Evolutionary conservation across 2,329 filamentous ascomycete genomes (phyloP), one percentile per base, ranked within the genome.

Genomic region (Ascochyta clinopodiicola): DNA sequence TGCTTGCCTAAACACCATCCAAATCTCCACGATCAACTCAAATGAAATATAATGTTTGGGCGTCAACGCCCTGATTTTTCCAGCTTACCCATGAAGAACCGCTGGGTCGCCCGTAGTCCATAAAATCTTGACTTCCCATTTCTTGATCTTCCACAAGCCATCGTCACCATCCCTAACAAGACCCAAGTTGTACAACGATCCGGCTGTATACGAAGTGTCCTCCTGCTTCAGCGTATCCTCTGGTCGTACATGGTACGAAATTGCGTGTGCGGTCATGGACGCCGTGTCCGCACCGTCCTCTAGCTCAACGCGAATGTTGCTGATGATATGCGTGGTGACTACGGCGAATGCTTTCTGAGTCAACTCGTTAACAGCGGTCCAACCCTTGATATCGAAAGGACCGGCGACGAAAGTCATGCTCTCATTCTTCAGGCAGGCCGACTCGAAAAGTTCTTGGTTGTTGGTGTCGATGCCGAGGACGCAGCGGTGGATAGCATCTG

Each of bases 141-240:
- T 65, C 53, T 61, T 64, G 21, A 70, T 68, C 60, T 59, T 69
- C 64, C 63, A 69, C 46, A 64, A 35, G 3, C 58, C 59, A 44
- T 64, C 63, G 4, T 25, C 46, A 1, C 40, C 25, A 37, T 59
- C 57, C 56, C 44, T 67, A 10, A 69, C 51, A 46, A 68, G 44
- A 19, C 58, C 58, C n/a, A 70, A 38, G 42, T 40, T 40, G 32
- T 70, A 69, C 57, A 68, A 44, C 24, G 52, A 60, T n/a, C 47
- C 39, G 29, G 58, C 61, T n/a, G 60, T 68, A 32, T 68, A 69
- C 21, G 59, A 58, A 1, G 52, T 60, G 17, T 63, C 63, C 49
- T 66, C 60, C 17, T 32, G 37, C 38, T 48, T 57, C 13, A 62
- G 37, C 36, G 59, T 60, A 56, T 69, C 61, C 2, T 66, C 66